phyloP scores from a whole-genome alignment of 139 green algal species.

The Coelastrella sp. region DNA sequence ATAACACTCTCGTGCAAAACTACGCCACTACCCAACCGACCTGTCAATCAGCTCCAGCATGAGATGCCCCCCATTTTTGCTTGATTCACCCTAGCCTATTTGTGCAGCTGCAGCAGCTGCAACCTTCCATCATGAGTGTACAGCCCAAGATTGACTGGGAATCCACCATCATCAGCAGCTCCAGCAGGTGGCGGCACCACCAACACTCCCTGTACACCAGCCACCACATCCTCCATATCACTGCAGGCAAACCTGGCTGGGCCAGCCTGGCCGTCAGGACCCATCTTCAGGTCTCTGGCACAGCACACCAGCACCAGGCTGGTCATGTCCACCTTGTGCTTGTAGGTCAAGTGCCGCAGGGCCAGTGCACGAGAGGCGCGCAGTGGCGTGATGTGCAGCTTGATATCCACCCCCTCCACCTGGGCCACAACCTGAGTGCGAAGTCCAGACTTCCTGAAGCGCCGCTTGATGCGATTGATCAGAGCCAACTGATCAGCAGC shows the following conservation, averaged over 20 bases:
- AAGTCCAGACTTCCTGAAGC: conserved; percentile 61
- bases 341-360: conserved; percentile 78
- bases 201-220: conserved; percentile 63
- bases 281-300: conserved; percentile 29
- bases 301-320: conserved; percentile 56
- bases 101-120: conserved; percentile 45
- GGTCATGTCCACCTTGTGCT: conserved; percentile 53
- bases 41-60: too few species aligned
- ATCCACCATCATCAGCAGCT: conserved; percentile 12
- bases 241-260: conserved; percentile 37
- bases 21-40: too few species aligned
- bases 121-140: conserved; percentile 33
- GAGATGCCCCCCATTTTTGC: too few species aligned
- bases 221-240: conserved; percentile 69
- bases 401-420: conserved; percentile 53
- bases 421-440: conserved; percentile 51
- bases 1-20: too few species aligned
- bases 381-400: conserved; percentile 88
- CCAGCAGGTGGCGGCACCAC: conserved; percentile 49
- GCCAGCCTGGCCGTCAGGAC: background rate
- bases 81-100: too few species aligned
- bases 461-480: conserved; percentile 47
- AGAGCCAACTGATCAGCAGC: conserved; percentile 11
- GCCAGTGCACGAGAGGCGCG: conserved; percentile 79
- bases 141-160: conserved; percentile 42